A percentile compares a stretch with the other conserved stretches of the same genome.
Evolutionary conservation across 2,329 filamentous ascomycete genomes (phyloP).

Genomic region (Cladophialophora bantiana): DNA sequence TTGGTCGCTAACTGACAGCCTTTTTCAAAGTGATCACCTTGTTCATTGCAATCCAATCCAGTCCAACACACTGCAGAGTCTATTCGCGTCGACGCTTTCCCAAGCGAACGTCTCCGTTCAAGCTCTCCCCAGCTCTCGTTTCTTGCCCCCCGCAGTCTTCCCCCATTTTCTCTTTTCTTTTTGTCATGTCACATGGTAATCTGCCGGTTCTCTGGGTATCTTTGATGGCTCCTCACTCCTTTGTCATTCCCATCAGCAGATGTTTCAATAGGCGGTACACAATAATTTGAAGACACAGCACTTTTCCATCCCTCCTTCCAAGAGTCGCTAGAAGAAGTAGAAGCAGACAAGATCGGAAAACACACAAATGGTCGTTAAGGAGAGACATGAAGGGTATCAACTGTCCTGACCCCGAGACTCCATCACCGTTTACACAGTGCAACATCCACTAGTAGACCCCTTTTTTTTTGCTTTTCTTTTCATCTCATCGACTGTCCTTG

Average conservation of each 20-base stretch:
- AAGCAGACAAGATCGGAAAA: conserved; percentile 9
- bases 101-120: no score
- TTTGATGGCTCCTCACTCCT: background rate
- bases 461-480: background rate
- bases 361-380: conserved; percentile 26
- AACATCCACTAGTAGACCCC: background rate
- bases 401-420: background rate
- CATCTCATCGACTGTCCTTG: background rate
- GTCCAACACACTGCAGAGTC: no score
- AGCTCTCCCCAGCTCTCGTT: no score
- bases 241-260: background rate
- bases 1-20: no score
- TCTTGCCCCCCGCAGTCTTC: no score
- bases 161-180: background rate
- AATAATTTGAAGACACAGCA: background rate
- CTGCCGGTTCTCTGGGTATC: background rate
- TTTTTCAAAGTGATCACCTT: no score
- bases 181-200: background rate
- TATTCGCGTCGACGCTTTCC: no score
- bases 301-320: background rate
- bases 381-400: conserved; percentile 25
- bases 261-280: background rate
- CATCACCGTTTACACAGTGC: no score
- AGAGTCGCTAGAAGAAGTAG: background rate
- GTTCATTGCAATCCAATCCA: no score